Evolutionary conservation across 148 eudicot genomes (phyloP), one percentile per base, ranked within the genome.

Genomic region (Camellia sinensis): DNA sequence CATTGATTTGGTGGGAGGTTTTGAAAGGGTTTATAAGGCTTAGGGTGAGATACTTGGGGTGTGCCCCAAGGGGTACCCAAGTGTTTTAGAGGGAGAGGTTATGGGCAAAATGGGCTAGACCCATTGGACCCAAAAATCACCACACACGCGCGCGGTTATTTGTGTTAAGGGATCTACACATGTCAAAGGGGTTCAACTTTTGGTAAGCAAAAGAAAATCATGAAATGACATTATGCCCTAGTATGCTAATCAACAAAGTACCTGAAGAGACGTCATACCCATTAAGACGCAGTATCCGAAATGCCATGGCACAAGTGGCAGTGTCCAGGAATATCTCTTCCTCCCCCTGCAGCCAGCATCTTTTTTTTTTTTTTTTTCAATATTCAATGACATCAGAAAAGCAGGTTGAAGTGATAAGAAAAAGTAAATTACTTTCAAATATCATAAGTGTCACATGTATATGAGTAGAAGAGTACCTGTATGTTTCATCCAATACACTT

Each of bases 231-330:
- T 18, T 15, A 64, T 66, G 12, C 11, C 44, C 0, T 41, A 66
- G 62, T 70, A 56, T 18, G 4, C 69, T 57, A 21, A 45, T 60
- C n/a, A 48, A 22, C 13, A 45, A 80, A 75, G 10, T 84, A 92
- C 99, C 98, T 84, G 95, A 92, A 75, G 92, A 90, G 79, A 96
- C 91, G 80, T 87, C 82, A 82, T 93, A 96, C 61, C 98, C 99
- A 82, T 89, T 85, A 67, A 82, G 80, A 74, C 95, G 90, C 80
- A 96, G 71, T 63, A 93, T 67, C 48, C 95, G 87, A 71, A 96
- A 96, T 54, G 99, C 97, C 82, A 92, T 69, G 52, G 88, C 87
- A 86, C 88, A 89, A 64, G 98, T 92, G 64, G 85, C 80, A 63
- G 82, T 84, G 78, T 93, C 94, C 75, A 83, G 78, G 87, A 90